Evolutionary conservation across 164 flowering plant species (phyloP), one percentile per base, ranked within the genome.

Genomic region (Echeveria elegans): DNA sequence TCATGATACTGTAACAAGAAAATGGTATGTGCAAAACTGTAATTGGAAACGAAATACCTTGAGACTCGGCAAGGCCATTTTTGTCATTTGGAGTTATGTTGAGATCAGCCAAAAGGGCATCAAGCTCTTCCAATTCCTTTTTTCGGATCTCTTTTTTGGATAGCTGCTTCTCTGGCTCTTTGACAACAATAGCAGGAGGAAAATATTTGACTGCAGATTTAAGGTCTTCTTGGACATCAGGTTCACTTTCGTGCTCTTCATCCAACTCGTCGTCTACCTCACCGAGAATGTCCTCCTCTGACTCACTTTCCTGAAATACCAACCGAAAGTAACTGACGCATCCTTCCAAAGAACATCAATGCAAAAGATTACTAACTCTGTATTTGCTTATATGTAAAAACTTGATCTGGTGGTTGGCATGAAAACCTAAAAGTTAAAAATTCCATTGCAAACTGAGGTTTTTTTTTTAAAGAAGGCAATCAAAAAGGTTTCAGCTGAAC

Each of bases 71-170:
- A 79, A 73, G 80, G 30, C 73, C 79, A 76, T 72, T 75, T 48
- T 74, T 65, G 18, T 87, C 87, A 36, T 79, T 80, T 23, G 77
- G 73, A 38, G 73, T 26, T 34, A 80, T 73, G 62, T 88, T 92
- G 64, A 91, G 75, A 70, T 91, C 94, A 76, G 92, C 96, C 67
- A 91, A 75, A 72, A 88, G 81, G 53, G 96, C 97, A 10, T 89
- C 96, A 72, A 91, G 92, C 63, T 89, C 97, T 26, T 78, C 96
- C 68, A 89, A 86, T 73, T 83, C 97, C 82, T 89, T 91, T 56
- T 91, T 89, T 79, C 82, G 86, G 71, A 78, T 64, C 73, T 92
- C 98, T 79, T 92, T 92, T 78, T 92, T 92, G 5, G 98, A 88
- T 45, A 92, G 92, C 72, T 92, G 98, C 67, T 86, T 86, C 70